phyloP scores from a whole-genome alignment of 1,139 yeast species.

The Torulaspora globosa region DNA sequence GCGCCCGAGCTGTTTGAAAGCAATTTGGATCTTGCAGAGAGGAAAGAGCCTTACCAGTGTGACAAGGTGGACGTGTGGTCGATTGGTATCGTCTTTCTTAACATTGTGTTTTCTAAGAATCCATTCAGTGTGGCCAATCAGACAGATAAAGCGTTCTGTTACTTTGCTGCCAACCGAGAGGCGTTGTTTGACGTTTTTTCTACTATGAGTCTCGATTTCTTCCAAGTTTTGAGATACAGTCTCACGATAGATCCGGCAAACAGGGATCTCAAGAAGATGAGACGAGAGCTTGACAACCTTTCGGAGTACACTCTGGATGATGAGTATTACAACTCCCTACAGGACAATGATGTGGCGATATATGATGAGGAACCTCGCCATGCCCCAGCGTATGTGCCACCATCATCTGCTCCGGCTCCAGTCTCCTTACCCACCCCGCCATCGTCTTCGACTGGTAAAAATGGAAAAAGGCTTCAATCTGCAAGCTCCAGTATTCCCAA shows the following conservation, averaged over 20 bases:
- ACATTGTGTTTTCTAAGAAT: constrained; percentile 82
- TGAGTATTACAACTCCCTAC: constrained; percentile 53
- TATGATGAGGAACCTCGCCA: constrained; percentile 13
- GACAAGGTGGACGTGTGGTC: constrained; percentile 92
- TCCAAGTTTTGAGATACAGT: constrained; percentile 71
- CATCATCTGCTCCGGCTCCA: constrained; percentile 28
- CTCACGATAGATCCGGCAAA: constrained; percentile 85
- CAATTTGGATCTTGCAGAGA: constrained; percentile 38
- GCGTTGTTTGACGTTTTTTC: constrained; percentile 90
- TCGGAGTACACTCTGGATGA: constrained; percentile 81
- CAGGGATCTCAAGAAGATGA: constrained; percentile 61
- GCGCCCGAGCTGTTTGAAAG: constrained; percentile 84
- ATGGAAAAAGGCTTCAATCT: constrained; percentile 5
- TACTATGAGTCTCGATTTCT: constrained; percentile 80
- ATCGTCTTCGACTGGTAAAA: constrained; percentile 19
- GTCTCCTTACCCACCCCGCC: constrained; percentile 28
- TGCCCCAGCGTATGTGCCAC: constrained; percentile 22
- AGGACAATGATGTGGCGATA: constrained; percentile 32
- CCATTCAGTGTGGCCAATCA: constrained; percentile 84
- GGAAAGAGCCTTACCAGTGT: constrained; percentile 68
- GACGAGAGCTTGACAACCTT: constrained; percentile 55
- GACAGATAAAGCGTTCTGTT: constrained; percentile 79
- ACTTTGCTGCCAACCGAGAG: constrained; percentile 84
- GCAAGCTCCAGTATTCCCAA: neutral
- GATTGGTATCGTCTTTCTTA: constrained; percentile 78